phyloP scores from a whole-genome alignment of 139 green algal species.

The Pseudopediastrum boryanum region DNA sequence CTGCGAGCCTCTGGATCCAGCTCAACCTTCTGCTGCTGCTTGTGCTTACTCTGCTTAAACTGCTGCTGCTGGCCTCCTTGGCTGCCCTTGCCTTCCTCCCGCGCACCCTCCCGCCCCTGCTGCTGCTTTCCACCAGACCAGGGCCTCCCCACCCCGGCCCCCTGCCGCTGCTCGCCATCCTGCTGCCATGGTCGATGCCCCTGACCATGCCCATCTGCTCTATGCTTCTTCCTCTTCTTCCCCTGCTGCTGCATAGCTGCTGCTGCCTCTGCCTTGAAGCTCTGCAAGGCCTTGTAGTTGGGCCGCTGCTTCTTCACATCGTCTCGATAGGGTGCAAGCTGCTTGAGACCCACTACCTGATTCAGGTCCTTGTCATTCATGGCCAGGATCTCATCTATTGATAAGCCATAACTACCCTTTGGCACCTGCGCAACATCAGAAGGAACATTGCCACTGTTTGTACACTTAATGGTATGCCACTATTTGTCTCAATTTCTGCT shows the following conservation, averaged over 20 bases:
- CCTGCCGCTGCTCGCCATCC: slow-evolving; percentile 9
- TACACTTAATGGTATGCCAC: no score
- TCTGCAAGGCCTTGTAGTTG: slow-evolving; percentile 69
- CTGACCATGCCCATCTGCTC: not conserved
- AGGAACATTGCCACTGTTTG: not conserved
- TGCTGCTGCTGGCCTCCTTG: slow-evolving; percentile 42
- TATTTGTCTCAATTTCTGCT: no score
- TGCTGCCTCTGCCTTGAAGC: slow-evolving; percentile 25
- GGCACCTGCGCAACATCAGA: slow-evolving; percentile 56
- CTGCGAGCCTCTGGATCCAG: not conserved
- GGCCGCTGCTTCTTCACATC: slow-evolving; percentile 47
- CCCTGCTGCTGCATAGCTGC: slow-evolving; percentile 4
- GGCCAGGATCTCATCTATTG: slow-evolving; percentile 78
- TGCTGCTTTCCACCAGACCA: slow-evolving; percentile 10
- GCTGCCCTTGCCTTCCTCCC: not conserved
- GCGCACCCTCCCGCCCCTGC: not conserved
- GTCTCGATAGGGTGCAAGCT: slow-evolving; percentile 87
- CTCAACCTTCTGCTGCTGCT: not conserved
- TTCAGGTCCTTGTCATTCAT: slow-evolving; percentile 86
- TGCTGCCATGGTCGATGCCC: slow-evolving; percentile 2
- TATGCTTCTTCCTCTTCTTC: slow-evolving; percentile 23
- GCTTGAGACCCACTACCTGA: slow-evolving; percentile 83
- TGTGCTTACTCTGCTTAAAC: slow-evolving; percentile 28
- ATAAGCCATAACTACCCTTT: slow-evolving; percentile 77
- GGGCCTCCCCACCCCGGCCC: not conserved